Evolutionary conservation across 257 asterid species (phyloP), one percentile per base, ranked within the genome.

Genomic region (Nemophila menziesii): DNA sequence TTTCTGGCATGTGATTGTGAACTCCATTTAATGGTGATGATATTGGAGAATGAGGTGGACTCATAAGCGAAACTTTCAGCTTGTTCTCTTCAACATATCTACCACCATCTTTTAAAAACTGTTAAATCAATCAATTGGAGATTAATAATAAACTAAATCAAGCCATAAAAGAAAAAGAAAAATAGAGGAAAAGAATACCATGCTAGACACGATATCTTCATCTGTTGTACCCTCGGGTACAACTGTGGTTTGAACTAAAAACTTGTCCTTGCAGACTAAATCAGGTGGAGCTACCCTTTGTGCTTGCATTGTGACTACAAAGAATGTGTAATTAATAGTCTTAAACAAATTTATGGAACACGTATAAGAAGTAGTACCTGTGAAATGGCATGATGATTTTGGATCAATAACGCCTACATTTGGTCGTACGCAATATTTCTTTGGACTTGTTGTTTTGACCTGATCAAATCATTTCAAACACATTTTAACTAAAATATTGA

Each of bases 361-460:
- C 11, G 24, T 33, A 5, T 19, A 19, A 49, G 12, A 9, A 34
- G 16, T 8, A 53, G 18, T 67, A 69, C 76, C 68, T 43, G 24
- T 14, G 44, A 72, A 68, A 58, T 60, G 58, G 39, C 56, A 61
- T 46, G 72, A 38, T 11, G 65, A 58, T 54, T 59, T 55, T 11
- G 80, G 72, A 45, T 53, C 37, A 21, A 73, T 53, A 50, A 65
- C 14, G 43, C 80, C 80, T 1, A 50, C 54, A 57, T 73, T 68
- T 22, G 80, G 80, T 18, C 71, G 51, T 22, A 73, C 80, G 26
- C 68, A 69, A 19, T 68, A 73, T 51, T 68, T 68, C 56, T 58
- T 73, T 12, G 80, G 77, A 58, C 64, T 68, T 20, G 80, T 73
- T 9, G 80, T 73, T 63, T 73, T 73, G 43, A 73, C 74, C 80